phyloP scores from a whole-genome alignment of 768 basidiomycete species.

The Mycena floridula region DNA sequence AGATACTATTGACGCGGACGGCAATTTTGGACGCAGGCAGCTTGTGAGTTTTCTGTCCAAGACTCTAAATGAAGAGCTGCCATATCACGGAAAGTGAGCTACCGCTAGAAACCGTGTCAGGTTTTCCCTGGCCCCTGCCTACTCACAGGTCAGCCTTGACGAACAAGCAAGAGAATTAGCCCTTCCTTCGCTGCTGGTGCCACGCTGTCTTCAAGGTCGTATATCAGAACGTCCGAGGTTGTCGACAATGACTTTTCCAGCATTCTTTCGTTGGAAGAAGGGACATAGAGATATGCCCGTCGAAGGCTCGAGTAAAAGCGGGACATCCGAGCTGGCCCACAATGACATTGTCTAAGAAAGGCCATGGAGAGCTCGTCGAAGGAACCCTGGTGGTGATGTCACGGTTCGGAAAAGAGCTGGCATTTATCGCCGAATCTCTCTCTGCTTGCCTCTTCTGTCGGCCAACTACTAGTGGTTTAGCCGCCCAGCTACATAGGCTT shows the following conservation, averaged over 20 bases:
- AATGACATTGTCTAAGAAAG: too few relatives aligned
- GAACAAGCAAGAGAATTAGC: too few relatives aligned
- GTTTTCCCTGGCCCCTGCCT: too few relatives aligned
- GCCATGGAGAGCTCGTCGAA: too few relatives aligned
- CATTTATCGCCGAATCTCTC: too few relatives aligned
- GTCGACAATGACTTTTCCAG: constrained; percentile 66
- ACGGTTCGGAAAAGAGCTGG: too few relatives aligned
- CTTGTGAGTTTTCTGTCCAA: constrained; percentile 23
- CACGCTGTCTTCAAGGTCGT: constrained; percentile 88
- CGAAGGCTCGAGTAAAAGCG: constrained; percentile 16
- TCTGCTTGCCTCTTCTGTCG: too few relatives aligned
- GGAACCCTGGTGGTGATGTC: too few relatives aligned
- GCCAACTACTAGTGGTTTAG: too few relatives aligned
- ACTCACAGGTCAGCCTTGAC: too few relatives aligned
- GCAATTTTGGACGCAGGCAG: constrained; percentile 50
- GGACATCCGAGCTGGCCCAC: too few relatives aligned
- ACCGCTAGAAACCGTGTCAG: too few relatives aligned
- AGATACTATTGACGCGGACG: constrained; percentile 64
- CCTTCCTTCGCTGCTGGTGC: constrained; percentile 54
- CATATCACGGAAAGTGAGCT: constrained; percentile 11
- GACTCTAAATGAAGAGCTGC: background rate
- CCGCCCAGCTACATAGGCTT: constrained; percentile 21
- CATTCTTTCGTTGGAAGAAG: constrained; percentile 75
- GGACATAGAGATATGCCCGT: constrained; percentile 75
- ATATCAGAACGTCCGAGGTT: constrained; percentile 71